Conservation (phyloP, 2,329 filamentous ascomycete species). For the Phialophora macrospora region DNA sequence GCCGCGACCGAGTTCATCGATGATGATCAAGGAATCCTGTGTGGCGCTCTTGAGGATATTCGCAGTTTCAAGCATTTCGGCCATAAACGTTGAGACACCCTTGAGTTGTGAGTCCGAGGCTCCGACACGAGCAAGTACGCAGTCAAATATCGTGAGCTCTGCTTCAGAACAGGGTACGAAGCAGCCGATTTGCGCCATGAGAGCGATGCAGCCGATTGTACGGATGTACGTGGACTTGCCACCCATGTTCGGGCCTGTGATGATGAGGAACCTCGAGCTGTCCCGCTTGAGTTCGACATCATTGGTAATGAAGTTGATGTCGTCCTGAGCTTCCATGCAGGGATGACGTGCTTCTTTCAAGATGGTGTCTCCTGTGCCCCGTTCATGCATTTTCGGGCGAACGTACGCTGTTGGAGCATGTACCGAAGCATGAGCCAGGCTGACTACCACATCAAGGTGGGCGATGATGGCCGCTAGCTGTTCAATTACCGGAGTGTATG, state of each 20-base stretch:
- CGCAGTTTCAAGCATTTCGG: conserved; percentile 97
- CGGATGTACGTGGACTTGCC: conserved; percentile 98
- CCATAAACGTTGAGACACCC: conserved; percentile 98
- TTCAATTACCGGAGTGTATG: conserved; percentile 92
- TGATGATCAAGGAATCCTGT: conserved; percentile 93
- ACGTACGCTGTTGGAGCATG: conserved; percentile 93
- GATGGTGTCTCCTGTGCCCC: conserved; percentile 84
- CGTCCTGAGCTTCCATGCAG: conserved; percentile 98
- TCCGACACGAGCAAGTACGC: conserved; percentile 92
- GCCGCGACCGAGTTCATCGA: conserved; percentile 93
- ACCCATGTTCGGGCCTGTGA: conserved; percentile 98
- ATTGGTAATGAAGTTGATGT: conserved; percentile 98
- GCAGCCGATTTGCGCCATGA: conserved; percentile 96
- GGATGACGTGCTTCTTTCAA: conserved; percentile 94
- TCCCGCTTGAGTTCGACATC: conserved; percentile 81
- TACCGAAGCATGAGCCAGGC: conserved; percentile 89
- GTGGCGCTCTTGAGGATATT: conserved; percentile 98
- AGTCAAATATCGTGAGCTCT: conserved; percentile 94
- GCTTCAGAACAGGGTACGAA: conserved; percentile 92
- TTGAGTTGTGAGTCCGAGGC: conserved; percentile 97
- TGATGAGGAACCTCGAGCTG: conserved; percentile 88
- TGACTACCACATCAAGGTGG: conserved; percentile 92
- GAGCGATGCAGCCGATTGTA: conserved; percentile 92
- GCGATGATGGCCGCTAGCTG: conserved; percentile 84
- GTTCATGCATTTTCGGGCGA: conserved; percentile 84